phyloP scores from a whole-genome alignment of 352 stramenopile genomes.

The Globisporangium solare region DNA sequence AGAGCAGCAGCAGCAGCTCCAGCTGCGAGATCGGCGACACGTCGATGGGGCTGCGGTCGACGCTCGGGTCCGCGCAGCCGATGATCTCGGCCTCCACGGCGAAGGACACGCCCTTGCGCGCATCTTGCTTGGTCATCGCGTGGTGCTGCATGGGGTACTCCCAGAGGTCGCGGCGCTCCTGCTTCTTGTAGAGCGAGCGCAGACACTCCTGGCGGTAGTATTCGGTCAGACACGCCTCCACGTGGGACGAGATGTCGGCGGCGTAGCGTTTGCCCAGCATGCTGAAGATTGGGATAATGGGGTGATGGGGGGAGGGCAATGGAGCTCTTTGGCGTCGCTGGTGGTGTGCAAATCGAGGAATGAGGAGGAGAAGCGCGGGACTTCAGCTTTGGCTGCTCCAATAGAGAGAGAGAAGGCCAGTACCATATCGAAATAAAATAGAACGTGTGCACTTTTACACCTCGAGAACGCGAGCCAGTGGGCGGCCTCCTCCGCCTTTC shows the following conservation, averaged over 20 bases:
- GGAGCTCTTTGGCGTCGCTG: conserved; percentile 17
- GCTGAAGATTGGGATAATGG: conserved; percentile 11
- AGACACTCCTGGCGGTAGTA: conserved; percentile 83
- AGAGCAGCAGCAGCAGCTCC: conserved; percentile 69
- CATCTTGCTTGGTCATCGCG: conserved; percentile 38
- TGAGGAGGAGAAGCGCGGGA: conserved; percentile 18
- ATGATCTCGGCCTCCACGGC: conserved; percentile 58
- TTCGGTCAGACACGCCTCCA: conserved; percentile 70
- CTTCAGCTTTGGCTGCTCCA: conserved; percentile 6
- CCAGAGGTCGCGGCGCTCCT: conserved; percentile 36
- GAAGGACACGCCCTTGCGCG: conserved; percentile 70
- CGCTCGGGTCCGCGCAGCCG: conserved; percentile 52
- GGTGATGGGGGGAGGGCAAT: conserved; percentile 4
- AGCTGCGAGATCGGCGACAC: conserved; percentile 72
- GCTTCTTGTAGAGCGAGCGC: conserved; percentile 67
- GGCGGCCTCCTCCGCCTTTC: conserved; percentile 10
- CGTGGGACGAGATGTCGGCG: conserved; percentile 41
- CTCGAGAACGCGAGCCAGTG: background rate
- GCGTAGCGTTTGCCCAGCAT: conserved; percentile 73
- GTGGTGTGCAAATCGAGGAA: conserved; percentile 31
- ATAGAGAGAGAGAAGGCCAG: background rate
- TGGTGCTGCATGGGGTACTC: conserved; percentile 26
- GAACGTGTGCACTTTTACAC: background rate
- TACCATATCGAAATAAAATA: background rate
- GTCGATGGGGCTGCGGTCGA: conserved; percentile 73